Evolutionary conservation across 1,284 basidiomycete genomes (phyloP).

Genomic region (Leccinum colubrinum): DNA sequence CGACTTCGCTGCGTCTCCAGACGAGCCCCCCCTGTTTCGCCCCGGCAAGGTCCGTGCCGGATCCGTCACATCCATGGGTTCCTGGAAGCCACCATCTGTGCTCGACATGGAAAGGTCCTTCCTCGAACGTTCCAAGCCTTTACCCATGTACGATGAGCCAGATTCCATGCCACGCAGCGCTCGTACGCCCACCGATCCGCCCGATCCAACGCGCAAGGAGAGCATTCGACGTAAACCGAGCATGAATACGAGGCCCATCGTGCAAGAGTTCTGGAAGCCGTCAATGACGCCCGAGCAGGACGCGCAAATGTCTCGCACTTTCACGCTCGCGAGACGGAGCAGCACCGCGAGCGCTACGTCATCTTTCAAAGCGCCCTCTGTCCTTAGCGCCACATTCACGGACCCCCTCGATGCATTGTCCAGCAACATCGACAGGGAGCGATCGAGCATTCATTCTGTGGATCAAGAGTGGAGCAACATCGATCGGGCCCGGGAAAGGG

Average conservation of each 20-base stretch:
- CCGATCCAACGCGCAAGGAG: slow-evolving; percentile 23
- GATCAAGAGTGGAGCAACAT: slow-evolving; percentile 31
- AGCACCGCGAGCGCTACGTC: slow-evolving; percentile 40
- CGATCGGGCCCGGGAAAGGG: slow-evolving; percentile 24
- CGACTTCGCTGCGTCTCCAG: slow-evolving; percentile 10
- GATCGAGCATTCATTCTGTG: slow-evolving; percentile 18
- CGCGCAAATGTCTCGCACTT: slow-evolving; percentile 34
- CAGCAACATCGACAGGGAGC: slow-evolving; percentile 26
- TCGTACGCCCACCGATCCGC: slow-evolving; percentile 24
- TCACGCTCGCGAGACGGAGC: slow-evolving; percentile 34
- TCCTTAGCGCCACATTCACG: slow-evolving; percentile 30
- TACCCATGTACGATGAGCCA: slow-evolving; percentile 25
- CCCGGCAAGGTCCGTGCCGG: slow-evolving; percentile 28
- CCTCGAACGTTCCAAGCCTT: slow-evolving; percentile 23
- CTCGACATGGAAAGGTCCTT: slow-evolving; percentile 24
- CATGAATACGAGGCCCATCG: slow-evolving; percentile 19
- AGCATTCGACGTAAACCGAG: slow-evolving; percentile 33
- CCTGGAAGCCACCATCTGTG: slow-evolving; percentile 28
- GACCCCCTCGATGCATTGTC: slow-evolving; percentile 23
- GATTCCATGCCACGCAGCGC: slow-evolving; percentile 18
- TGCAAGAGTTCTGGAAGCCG: slow-evolving; percentile 45
- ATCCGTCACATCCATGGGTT: slow-evolving; percentile 27
- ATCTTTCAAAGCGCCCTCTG: slow-evolving; percentile 31
- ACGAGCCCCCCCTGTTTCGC: slow-evolving; percentile 19
- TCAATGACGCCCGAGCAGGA: slow-evolving; percentile 43